phyloP scores from a whole-genome alignment of 192 early-diverging fungal species.

The Haplosporangium gracile region DNA sequence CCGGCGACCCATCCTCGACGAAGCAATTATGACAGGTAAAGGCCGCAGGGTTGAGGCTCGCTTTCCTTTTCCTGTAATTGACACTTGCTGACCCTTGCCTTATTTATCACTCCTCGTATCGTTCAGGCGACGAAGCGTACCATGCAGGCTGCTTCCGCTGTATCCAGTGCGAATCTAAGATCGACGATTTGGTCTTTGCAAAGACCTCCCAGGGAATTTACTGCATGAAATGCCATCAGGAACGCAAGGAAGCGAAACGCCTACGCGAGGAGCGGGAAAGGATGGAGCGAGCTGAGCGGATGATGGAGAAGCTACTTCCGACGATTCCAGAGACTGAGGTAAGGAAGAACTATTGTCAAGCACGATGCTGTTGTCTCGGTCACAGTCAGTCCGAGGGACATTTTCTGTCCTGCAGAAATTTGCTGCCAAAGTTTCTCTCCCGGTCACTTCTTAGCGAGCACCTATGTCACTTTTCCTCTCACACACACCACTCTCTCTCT shows the following conservation, averaged over 20 bases:
- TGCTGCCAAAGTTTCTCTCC: background rate
- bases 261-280: conserved; percentile 62
- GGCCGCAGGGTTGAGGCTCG: background rate
- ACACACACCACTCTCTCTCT: no score
- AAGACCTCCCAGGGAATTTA: conserved; percentile 83
- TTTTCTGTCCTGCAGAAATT: background rate
- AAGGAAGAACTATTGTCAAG: background rate
- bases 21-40: conserved; percentile 82
- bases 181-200: conserved; percentile 80
- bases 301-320: conserved; percentile 31
- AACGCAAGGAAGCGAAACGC: conserved; percentile 72
- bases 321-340: conserved; percentile 24
- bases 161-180: conserved; percentile 74
- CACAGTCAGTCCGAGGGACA: background rate
- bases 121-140: conserved; percentile 76
- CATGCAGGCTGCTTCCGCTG: conserved; percentile 85
- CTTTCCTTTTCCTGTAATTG: background rate
- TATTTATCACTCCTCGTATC: background rate
- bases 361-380: background rate
- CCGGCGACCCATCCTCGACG: conserved; percentile 77
- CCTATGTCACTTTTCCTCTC: background rate
- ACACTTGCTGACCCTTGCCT: background rate
- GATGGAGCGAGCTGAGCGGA: conserved; percentile 34
- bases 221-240: conserved; percentile 76
- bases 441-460: background rate